Evolutionary conservation across 2,329 filamentous ascomycete species (phyloP), one percentile per base, ranked within the genome.

Genomic region (Cryphonectria radicalis): DNA sequence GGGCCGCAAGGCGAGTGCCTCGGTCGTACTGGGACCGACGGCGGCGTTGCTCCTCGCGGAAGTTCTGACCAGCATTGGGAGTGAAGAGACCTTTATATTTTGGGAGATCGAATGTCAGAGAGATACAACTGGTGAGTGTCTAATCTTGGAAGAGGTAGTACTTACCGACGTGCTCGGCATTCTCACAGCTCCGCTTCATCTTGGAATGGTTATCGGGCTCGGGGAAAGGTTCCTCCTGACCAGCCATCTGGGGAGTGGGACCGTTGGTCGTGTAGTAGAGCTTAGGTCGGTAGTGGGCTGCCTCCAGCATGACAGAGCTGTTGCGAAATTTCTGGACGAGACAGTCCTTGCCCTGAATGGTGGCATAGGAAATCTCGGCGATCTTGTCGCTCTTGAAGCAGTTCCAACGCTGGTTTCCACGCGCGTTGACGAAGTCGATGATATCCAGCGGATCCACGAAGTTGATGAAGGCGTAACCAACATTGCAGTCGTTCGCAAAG

Each of bases 381-480:
- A 93, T 86, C 81, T 97, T 98, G 81, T 93, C 90, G 53, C 91
- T 93, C 77, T 92, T 92, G 83, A 93, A 95, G 74, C 91, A 92
- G 75, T 92, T 91, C 94, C 92, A 95, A 72, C 89, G 86, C 78
- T 92, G 88, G 74, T 93, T 93, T 69, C 90, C 89, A 69, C 91
- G 87, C 28, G 89, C 88, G 70, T 89, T 87, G 69, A 93, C 90
- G 79, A 95, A 94, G 74, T 90, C 85, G 68, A 94, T 88, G 72
- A 96, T 94, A 79, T 93, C 89, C 72, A 91, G 84, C 0, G 93
- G 90, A 79, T 94, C 90, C 60, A 91, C 88, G 76, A 98, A 98
- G 81, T 99, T 98, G 83, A 99, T 94, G 81, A 98, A 99, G 0
- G 94, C 95, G 81, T 98, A 98, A 63, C 96, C 96, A 71, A 98